A percentile compares a stretch with the other conserved stretches of the same genome.
These are phyloP conservation scores for Solanum chacoense DNA, from an alignment of 305 asterid species.

Conservation along the genomic window DNA sequence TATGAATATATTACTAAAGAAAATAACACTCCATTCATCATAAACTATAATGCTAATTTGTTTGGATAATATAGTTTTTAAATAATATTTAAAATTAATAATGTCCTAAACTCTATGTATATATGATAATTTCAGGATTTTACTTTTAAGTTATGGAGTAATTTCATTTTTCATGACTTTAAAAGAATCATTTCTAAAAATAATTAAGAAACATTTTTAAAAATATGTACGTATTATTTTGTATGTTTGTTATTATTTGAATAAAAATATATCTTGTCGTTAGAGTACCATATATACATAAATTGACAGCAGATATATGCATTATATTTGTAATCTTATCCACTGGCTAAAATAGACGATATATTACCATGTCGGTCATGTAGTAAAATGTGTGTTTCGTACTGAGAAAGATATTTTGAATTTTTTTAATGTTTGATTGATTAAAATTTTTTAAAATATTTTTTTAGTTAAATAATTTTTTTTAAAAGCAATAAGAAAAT, in stretches of 20 bases:
- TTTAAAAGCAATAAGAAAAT: too few relatives aligned
- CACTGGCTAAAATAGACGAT: not conserved
- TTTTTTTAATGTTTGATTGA: not conserved
- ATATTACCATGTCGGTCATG: not conserved
- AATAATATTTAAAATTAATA: too few relatives aligned
- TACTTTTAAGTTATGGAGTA: not conserved
- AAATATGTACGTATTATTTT: not conserved
- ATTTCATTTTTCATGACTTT: not conserved
- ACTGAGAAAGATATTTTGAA: not conserved
- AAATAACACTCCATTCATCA: not conserved
- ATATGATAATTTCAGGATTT: not conserved
- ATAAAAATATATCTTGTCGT: not conserved
- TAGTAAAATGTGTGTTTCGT: not conserved
- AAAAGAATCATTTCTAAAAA: not conserved
- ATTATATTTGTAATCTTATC: not conserved
- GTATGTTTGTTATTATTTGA: not conserved
- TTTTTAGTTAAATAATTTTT: too few relatives aligned
- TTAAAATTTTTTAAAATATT: too few relatives aligned
- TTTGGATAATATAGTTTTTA: not conserved
- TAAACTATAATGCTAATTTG: not conserved
- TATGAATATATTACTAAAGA: not conserved
- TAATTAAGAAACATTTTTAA: fast-evolving
- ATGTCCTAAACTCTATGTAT: not conserved
- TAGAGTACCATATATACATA: not conserved
- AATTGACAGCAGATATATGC: not conserved